A percentile compares a stretch with the other conserved stretches of the same genome.
These are phyloP conservation scores for Phialophora macrospora DNA, from an alignment of 2,329 filamentous ascomycete species.

Conservation along the genomic window DNA sequence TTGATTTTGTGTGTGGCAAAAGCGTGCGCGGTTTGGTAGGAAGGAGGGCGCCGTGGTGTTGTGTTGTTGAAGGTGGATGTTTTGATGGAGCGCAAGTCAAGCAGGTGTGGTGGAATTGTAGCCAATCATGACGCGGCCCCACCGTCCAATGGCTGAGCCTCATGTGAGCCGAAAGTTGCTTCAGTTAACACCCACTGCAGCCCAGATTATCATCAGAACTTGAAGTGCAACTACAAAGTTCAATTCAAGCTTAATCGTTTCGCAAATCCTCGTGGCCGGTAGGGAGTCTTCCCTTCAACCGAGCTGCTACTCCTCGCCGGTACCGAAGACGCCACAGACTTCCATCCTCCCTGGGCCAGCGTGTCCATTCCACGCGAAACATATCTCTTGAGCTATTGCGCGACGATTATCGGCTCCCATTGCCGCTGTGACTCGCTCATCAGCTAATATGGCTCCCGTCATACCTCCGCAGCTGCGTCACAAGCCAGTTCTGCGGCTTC, in stretches of 20 bases:
- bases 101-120: not conserved
- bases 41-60: not conserved
- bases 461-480: constrained; percentile 26
- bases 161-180: not conserved
- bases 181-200: not conserved
- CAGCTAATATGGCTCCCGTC: constrained; percentile 20
- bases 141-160: not conserved
- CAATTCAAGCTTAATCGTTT: not conserved
- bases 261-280: not conserved
- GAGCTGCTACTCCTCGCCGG: not conserved
- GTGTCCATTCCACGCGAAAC: not conserved
- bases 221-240: not conserved
- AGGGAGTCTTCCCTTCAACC: not conserved
- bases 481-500: constrained; percentile 37
- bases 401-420: not conserved
- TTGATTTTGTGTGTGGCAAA: not conserved
- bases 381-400: not conserved
- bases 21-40: constrained; percentile 11
- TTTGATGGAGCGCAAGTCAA: constrained; percentile 7
- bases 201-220: not conserved
- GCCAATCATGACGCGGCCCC: constrained; percentile 3
- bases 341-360: not conserved
- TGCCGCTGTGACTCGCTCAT: not conserved
- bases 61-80: constrained; percentile 5
- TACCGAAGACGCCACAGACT: not conserved